phyloP scores from a whole-genome alignment of 306 rosid genomes.

The Casuarina cunninghamiana region DNA sequence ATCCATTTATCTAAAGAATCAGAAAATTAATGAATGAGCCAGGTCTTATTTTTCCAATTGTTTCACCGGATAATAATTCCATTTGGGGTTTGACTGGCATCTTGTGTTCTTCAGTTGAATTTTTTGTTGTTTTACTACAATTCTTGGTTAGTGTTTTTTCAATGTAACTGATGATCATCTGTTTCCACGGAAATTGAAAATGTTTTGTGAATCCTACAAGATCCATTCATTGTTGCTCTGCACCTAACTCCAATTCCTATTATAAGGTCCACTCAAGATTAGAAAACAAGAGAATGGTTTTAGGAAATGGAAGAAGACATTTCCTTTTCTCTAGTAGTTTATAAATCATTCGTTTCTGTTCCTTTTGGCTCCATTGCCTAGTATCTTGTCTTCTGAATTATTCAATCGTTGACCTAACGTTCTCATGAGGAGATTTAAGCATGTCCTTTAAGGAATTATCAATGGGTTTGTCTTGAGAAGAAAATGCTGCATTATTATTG shows the following conservation, averaged over 20 bases:
- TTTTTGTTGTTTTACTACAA: neutral
- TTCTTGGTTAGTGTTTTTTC: neutral
- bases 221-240: no score
- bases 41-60: neutral
- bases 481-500: neutral
- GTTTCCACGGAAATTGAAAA: no score
- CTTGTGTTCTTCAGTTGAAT: neutral
- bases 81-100: neutral
- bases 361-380: neutral
- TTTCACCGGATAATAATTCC: neutral
- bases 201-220: no score
- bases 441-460: neutral
- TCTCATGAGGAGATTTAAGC: neutral
- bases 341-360: neutral
- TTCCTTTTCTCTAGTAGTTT: neutral
- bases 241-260: no score
- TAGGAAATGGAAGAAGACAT: neutral
- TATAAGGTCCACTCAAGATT: no score
- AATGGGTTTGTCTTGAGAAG: neutral
- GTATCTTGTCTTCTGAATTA: neutral
- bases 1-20: neutral
- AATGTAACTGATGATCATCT: neutral
- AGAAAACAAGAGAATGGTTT: neutral
- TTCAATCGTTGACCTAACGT: neutral
- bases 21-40: neutral